These are phyloP conservation scores for Moricandia moricandioides DNA, from an alignment of 345 rosid genomes.

Conservation along the genomic window DNA sequence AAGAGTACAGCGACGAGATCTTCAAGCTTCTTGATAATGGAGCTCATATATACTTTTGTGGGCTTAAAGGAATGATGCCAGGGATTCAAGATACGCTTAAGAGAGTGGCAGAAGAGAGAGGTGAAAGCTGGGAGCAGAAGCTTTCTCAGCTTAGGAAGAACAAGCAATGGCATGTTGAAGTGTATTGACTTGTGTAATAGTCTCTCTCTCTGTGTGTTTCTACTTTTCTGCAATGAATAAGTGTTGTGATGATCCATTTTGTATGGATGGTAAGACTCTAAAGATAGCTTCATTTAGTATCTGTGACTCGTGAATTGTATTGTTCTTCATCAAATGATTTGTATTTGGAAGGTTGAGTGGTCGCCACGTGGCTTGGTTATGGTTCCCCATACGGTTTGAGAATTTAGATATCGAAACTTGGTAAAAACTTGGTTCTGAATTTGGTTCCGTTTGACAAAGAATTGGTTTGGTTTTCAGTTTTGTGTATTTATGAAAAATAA, in stretches of 20 bases:
- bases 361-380: slow-evolving; percentile 3
- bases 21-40: slow-evolving; percentile 88
- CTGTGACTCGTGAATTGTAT: background rate
- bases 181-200: slow-evolving; percentile 49
- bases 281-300: background rate
- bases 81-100: slow-evolving; percentile 91
- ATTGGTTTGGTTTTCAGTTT: background rate
- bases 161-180: slow-evolving; percentile 99
- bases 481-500: background rate
- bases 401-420: background rate
- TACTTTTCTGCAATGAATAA: slow-evolving; percentile 21
- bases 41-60: slow-evolving; percentile 96
- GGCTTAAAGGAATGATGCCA: slow-evolving; percentile 99
- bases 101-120: slow-evolving; percentile 85
- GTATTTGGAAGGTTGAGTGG: background rate
- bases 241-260: background rate
- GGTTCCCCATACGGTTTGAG: background rate
- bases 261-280: background rate
- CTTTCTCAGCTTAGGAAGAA: slow-evolving; percentile 95
- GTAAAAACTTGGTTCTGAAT: background rate
- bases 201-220: background rate
- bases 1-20: slow-evolving; percentile 89
- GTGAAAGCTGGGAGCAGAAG: slow-evolving; percentile 92
- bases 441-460: background rate
- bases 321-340: background rate